These are phyloP conservation scores for Exobasidium rhododendri DNA, from an alignment of 1,284 basidiomycete species.

Conservation along the genomic window DNA sequence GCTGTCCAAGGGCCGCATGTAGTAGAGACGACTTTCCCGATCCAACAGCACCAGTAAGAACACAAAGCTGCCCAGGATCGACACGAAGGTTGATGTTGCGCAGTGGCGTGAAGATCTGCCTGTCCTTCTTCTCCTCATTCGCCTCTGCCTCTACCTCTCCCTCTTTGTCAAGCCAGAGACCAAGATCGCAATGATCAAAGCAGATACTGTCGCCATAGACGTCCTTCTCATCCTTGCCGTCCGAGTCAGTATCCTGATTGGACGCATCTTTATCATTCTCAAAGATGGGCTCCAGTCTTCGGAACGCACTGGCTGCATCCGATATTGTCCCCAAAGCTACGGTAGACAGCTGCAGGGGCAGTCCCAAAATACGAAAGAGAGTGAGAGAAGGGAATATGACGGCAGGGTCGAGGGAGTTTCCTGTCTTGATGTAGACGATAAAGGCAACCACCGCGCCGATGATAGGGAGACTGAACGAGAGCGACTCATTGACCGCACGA, in stretches of 20 bases:
- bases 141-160: too few relatives aligned
- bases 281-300: slow-evolving; percentile 59
- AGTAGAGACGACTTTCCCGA: neutral
- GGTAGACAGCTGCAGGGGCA: slow-evolving; percentile 68
- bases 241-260: slow-evolving; percentile 43
- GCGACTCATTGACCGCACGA: slow-evolving; percentile 68
- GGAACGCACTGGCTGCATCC: slow-evolving; percentile 47
- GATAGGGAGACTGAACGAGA: slow-evolving; percentile 69
- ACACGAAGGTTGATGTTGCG: neutral
- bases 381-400: slow-evolving; percentile 55
- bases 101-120: neutral
- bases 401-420: slow-evolving; percentile 66
- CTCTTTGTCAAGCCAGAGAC: neutral
- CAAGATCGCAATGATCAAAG: neutral
- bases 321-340: slow-evolving; percentile 45
- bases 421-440: slow-evolving; percentile 66
- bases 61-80: neutral
- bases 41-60: neutral
- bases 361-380: slow-evolving; percentile 61
- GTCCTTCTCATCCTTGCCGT: neutral
- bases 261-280: slow-evolving; percentile 61
- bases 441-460: slow-evolving; percentile 81
- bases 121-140: neutral
- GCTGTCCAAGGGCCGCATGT: neutral
- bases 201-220: neutral